Percentiles rank a stretch among this genome's conserved stretches.
These are phyloP conservation scores for Moniliella sp. DNA, from an alignment of 1,284 basidiomycete genomes.

Conservation along the genomic window DNA sequence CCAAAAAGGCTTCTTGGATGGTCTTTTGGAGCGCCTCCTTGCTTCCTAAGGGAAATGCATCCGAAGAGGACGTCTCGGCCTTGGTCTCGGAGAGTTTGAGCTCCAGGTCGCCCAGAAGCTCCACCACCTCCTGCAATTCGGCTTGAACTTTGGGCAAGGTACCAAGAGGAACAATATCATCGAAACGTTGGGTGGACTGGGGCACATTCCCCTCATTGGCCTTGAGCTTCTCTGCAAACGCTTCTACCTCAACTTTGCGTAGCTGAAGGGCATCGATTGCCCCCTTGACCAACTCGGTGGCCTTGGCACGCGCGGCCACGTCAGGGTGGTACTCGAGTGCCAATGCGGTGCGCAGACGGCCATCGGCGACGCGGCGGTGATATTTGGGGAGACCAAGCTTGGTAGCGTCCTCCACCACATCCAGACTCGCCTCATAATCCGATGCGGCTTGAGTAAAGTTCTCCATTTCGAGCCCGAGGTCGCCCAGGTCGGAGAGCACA, in stretches of 20 bases:
- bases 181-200: slow-evolving; percentile 6
- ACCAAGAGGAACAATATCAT: slow-evolving; percentile 12
- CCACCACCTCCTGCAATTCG: slow-evolving; percentile 17
- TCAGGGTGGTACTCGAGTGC: slow-evolving; percentile 30
- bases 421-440: slow-evolving; percentile 18
- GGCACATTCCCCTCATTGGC: slow-evolving; percentile 1
- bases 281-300: slow-evolving; percentile 13
- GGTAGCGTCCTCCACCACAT: slow-evolving; percentile 11
- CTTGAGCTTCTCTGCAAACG: slow-evolving; percentile 2
- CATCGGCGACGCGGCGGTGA: slow-evolving; percentile 25
- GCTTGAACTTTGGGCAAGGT: slow-evolving; percentile 7
- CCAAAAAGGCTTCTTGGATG: slow-evolving; percentile 26
- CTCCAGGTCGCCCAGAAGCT: slow-evolving; percentile 22
- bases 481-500: slow-evolving; percentile 28
- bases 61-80: slow-evolving; percentile 1
- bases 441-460: slow-evolving; percentile 28
- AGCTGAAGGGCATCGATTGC: slow-evolving; percentile 10
- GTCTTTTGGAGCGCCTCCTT: slow-evolving; percentile 23
- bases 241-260: background rate
- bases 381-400: slow-evolving; percentile 15
- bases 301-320: slow-evolving; percentile 8
- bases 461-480: slow-evolving; percentile 27
- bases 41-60: slow-evolving; percentile 4
- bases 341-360: slow-evolving; percentile 23
- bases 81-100: slow-evolving; percentile 20